Base-by-base conservation (phyloP, 1,139 yeast species). In the Yamadazyma atmosphaerica region DNA sequence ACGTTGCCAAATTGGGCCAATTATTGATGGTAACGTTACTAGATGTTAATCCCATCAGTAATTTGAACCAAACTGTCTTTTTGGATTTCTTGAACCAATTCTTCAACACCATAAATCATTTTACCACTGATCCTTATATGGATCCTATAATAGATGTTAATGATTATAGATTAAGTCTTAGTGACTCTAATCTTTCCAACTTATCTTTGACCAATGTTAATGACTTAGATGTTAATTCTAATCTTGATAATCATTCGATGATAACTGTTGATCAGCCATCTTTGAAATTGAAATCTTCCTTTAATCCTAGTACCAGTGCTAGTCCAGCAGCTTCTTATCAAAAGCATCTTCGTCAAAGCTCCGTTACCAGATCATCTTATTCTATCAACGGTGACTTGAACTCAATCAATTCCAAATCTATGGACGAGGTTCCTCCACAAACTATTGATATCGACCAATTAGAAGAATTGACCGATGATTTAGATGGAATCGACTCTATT, bases 371-470 rank as follows among this genome's bases (percentile, higher is more conserved):
- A 16, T 28, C 31, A 6, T 10, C 31, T 14, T 26, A 26, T 28
- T 30, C 24, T 11, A 19, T 14, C 22, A 32, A 32, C 12, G 12
- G 7, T 3, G 34, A 32, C n/a, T 22, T 13, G 4, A 17, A 32
- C 7, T 32, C 34, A 4, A 32, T 32, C 4, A 24, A 32, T 23
- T 18, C 26, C 9, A 4, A 9, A 18, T 6, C 34, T 11, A 19
- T 30, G 9, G 33, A 30, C 18, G 5, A 10, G n/a, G 15, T 5
- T 11, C 4, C 25, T 21, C 13, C 14, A 4, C 24, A 32, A 18
- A 36, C 44, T 4, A 38, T 44, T 15, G 39, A 40, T 34, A 42
- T 45, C 9, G 47, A 40, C 17, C 36, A 35, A 21, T 36, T 41
- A 13, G 46, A 38, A 9, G 34, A 39, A 26, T n/a, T 38, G 4